These are phyloP conservation scores for Mycena vulgaris DNA, from an alignment of 768 basidiomycete genomes.

Conservation along the genomic window DNA sequence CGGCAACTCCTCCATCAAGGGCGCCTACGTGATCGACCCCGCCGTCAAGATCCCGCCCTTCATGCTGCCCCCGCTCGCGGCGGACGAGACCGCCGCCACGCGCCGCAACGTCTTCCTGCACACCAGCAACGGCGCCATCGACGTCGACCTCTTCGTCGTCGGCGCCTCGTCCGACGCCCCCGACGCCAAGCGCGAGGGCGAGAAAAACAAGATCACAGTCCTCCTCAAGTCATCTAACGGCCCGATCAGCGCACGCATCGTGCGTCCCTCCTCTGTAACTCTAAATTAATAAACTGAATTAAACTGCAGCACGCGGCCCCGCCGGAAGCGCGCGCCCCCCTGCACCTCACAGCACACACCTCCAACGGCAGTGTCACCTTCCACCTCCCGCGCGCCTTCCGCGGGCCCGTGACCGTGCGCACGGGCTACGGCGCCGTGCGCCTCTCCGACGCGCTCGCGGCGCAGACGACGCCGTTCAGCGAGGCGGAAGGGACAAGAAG, in stretches of 20 bases:
- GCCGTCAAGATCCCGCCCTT: constrained; percentile 54
- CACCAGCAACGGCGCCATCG: constrained; percentile 51
- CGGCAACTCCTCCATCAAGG: constrained; percentile 49
- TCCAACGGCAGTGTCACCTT: constrained; percentile 51
- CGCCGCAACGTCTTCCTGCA: constrained; percentile 58
- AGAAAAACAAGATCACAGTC: constrained; percentile 18
- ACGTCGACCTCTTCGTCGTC: constrained; percentile 58
- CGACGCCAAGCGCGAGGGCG: constrained; percentile 27
- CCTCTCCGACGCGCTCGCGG: constrained; percentile 51
- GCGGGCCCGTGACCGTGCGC: constrained; percentile 53
- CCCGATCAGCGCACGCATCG: constrained; percentile 33
- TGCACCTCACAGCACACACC: constrained; percentile 44
- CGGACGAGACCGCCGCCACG: constrained; percentile 52
- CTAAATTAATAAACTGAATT: no score
- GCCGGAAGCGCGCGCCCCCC: constrained; percentile 37
- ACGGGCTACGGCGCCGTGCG: constrained; percentile 49
- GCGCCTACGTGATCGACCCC: constrained; percentile 61
- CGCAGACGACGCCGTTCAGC: constrained; percentile 50
- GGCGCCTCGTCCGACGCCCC: no score
- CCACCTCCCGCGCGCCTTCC: constrained; percentile 58
- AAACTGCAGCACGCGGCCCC: background rate
- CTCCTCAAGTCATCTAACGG: constrained; percentile 48
- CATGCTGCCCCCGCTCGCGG: constrained; percentile 55
- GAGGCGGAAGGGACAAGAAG: constrained; percentile 51
- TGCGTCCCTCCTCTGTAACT: constrained; percentile 6